These are phyloP conservation scores for Ganoderma resinaceum DNA, from an alignment of 1,284 basidiomycete species.

Conservation along the genomic window DNA sequence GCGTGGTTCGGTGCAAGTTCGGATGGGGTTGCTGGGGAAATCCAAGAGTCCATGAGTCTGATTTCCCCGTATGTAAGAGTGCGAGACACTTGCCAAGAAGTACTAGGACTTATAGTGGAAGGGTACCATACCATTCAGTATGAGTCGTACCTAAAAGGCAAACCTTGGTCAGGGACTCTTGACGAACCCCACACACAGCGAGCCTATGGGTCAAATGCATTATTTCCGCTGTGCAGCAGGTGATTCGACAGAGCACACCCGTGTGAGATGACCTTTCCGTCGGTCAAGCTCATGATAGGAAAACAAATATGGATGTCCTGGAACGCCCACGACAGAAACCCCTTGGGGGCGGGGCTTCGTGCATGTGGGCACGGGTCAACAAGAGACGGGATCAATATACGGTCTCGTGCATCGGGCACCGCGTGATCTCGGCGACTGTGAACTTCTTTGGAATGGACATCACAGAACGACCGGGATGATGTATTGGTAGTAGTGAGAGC, in stretches of 20 bases:
- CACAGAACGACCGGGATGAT: conserved; percentile 18
- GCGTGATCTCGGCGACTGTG: conserved; percentile 20
- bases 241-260: conserved; percentile 20
- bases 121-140: background rate
- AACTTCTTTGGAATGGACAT: conserved; percentile 14
- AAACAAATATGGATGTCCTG: background rate
- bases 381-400: conserved; percentile 4
- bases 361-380: conserved; percentile 2
- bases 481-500: conserved; percentile 13
- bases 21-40: conserved; percentile 20
- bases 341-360: background rate
- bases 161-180: background rate
- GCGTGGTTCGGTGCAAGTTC: conserved; percentile 29
- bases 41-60: conserved; percentile 14
- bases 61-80: conserved; percentile 26
- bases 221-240: conserved; percentile 15
- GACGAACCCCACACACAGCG: background rate
- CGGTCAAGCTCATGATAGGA: conserved; percentile 6
- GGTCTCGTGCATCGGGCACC: conserved; percentile 18
- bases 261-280: conserved; percentile 2
- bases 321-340: conserved; percentile 1
- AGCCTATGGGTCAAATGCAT: background rate
- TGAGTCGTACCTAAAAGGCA: background rate
- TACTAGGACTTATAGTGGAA: background rate
- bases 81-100: background rate